Conservation (phyloP, 495 filamentous ascomycete species). For the Penicillium steckii region DNA sequence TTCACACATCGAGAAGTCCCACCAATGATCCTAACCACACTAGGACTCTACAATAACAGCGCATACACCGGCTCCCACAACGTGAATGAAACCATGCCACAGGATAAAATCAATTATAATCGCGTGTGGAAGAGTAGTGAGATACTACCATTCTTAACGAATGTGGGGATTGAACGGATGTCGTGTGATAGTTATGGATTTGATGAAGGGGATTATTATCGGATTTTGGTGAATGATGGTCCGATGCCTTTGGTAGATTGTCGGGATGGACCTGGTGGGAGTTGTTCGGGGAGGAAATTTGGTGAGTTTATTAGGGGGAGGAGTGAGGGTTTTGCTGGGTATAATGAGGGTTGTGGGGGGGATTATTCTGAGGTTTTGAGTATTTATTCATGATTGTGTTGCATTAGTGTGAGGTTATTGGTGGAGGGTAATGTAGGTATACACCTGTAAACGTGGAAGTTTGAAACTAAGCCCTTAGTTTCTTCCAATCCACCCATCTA, state of each 20-base stretch:
- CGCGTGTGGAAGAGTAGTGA: slow-evolving; percentile 19
- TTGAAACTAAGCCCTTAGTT: no score
- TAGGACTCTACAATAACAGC: slow-evolving; percentile 25
- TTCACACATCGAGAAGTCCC: slow-evolving; percentile 24
- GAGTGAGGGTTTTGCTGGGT: slow-evolving; percentile 12
- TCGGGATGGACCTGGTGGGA: slow-evolving; percentile 23
- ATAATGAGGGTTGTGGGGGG: slow-evolving; percentile 11
- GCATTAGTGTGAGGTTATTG: no score
- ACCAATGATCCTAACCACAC: slow-evolving; percentile 16
- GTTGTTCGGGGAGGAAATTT: slow-evolving; percentile 13
- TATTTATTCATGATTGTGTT: no score
- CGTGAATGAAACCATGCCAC: slow-evolving; percentile 17
- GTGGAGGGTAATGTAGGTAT: no score
- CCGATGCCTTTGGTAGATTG: slow-evolving; percentile 21
- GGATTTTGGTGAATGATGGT: slow-evolving; percentile 20
- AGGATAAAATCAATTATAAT: slow-evolving; percentile 18
- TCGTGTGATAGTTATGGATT: slow-evolving; percentile 14
- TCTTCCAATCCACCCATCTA: no score
- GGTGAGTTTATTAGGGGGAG: slow-evolving; percentile 8
- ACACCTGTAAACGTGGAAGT: no score
- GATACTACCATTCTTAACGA: slow-evolving; percentile 19
- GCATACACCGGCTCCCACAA: slow-evolving; percentile 10
- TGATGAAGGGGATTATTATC: slow-evolving; percentile 19
- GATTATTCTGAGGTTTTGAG: background rate
- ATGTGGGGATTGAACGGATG: slow-evolving; percentile 19